Evolutionary conservation across 139 green algal genomes (phyloP).

Genomic region (Tetradesmus obliquus): DNA sequence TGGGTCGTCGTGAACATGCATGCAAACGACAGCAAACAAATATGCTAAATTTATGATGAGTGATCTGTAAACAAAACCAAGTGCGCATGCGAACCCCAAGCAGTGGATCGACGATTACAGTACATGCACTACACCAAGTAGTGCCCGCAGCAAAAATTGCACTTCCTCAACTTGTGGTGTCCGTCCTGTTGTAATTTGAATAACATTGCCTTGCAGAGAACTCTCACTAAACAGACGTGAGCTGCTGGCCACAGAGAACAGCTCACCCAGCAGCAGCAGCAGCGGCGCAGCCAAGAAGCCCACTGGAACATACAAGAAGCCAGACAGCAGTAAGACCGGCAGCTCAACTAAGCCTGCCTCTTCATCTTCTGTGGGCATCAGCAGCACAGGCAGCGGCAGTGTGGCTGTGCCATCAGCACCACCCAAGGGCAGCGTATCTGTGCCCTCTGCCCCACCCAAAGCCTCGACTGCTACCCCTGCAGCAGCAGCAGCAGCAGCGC

Average conservation of each 20-base stretch:
- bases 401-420: neutral
- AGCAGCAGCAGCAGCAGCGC: neutral
- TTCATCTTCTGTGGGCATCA: neutral
- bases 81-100: neutral
- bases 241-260: neutral
- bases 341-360: conserved; percentile 1
- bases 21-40: neutral
- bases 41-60: neutral
- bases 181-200: neutral
- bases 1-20: neutral
- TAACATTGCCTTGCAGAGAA: neutral
- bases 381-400: neutral
- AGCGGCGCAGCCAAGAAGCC: neutral
- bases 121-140: neutral
- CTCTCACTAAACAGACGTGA: neutral
- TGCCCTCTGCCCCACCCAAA: neutral
- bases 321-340: conserved; percentile 4
- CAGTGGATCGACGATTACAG: neutral
- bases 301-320: neutral
- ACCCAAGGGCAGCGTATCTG: neutral
- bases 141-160: neutral
- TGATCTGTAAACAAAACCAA: neutral
- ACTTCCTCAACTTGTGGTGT: neutral
- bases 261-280: conserved; percentile 7
- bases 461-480: neutral